A percentile compares a stretch with the other conserved stretches of the same genome.
Conservation (phyloP, 371 early-diverging fungal genomes). For the Blakeslea trispora region DNA sequence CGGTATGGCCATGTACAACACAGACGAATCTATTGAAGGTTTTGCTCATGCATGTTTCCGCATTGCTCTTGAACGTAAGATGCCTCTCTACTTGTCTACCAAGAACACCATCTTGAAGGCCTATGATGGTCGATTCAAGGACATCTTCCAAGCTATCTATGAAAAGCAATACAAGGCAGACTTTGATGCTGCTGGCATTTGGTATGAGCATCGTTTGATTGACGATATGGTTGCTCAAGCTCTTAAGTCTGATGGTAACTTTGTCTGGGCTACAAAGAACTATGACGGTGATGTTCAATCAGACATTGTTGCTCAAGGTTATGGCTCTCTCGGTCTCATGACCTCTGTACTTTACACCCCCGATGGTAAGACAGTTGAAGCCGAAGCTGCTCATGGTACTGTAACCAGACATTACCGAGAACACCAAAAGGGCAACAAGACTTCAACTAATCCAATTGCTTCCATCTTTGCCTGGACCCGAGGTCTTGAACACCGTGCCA, state of each 20-base stretch:
- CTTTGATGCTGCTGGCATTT: constrained; percentile 78
- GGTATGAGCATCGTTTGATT: constrained; percentile 97
- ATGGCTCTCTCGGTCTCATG: constrained; percentile 92
- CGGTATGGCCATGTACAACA: constrained; percentile 96
- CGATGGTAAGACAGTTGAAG: constrained; percentile 93
- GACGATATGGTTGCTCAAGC: constrained; percentile 99
- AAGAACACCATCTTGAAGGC: constrained; percentile 98
- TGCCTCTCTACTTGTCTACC: constrained; percentile 94
- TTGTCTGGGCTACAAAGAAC: constrained; percentile 96
- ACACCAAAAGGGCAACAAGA: constrained; percentile 90
- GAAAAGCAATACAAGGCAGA: constrained; percentile 72
- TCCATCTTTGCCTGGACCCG: constrained; percentile 98
- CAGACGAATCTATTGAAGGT: constrained; percentile 87
- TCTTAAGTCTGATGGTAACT: constrained; percentile 93
- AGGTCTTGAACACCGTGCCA: constrained; percentile 94
- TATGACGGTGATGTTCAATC: constrained; percentile 96
- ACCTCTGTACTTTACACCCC: constrained; percentile 94
- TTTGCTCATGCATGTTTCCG: constrained; percentile 96
- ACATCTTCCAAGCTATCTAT: constrained; percentile 92
- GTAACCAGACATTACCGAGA: constrained; percentile 97
- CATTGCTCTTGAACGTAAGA: constrained; percentile 80
- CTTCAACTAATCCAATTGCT: constrained; percentile 96
- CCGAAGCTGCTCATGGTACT: constrained; percentile 97
- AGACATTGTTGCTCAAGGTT: constrained; percentile 95
- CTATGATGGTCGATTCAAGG: constrained; percentile 98